phyloP scores from a whole-genome alignment of 495 filamentous ascomycete species.

The Talaromyces liani region DNA sequence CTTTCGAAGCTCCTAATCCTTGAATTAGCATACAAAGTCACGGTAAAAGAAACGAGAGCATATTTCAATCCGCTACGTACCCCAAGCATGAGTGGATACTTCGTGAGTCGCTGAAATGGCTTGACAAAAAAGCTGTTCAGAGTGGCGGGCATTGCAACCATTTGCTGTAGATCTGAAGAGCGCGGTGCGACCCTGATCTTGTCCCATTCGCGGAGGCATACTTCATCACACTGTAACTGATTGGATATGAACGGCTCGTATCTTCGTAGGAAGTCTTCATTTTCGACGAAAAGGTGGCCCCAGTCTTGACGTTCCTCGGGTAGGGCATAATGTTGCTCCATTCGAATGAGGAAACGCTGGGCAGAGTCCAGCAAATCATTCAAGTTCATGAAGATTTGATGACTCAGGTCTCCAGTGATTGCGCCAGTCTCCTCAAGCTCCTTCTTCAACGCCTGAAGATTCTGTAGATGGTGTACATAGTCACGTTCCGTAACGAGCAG shows the following conservation, averaged over 20 bases:
- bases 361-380: slow-evolving; percentile 94
- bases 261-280: slow-evolving; percentile 74
- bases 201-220: slow-evolving; percentile 44
- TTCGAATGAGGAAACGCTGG: slow-evolving; percentile 84
- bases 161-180: slow-evolving; percentile 48
- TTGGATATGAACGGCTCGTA: slow-evolving; percentile 98
- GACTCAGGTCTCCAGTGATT: slow-evolving; percentile 81
- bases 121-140: slow-evolving; percentile 90
- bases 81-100: slow-evolving; percentile 85
- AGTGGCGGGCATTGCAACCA: slow-evolving; percentile 51
- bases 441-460: slow-evolving; percentile 87
- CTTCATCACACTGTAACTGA: slow-evolving; percentile 51
- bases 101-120: slow-evolving; percentile 89
- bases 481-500: slow-evolving; percentile 90
- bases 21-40: slow-evolving; percentile 7
- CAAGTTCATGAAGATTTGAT: slow-evolving; percentile 93
- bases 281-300: slow-evolving; percentile 75
- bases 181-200: slow-evolving; percentile 49
- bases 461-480: slow-evolving; percentile 97
- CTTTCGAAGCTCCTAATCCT: slow-evolving; percentile 69
- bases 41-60: neutral
- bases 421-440: slow-evolving; percentile 78
- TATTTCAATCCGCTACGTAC: slow-evolving; percentile 37
- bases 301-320: slow-evolving; percentile 76
- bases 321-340: slow-evolving; percentile 88